Conservation (phyloP, 2,329 filamentous ascomycete species). For the Aureobasidium musti region DNA sequence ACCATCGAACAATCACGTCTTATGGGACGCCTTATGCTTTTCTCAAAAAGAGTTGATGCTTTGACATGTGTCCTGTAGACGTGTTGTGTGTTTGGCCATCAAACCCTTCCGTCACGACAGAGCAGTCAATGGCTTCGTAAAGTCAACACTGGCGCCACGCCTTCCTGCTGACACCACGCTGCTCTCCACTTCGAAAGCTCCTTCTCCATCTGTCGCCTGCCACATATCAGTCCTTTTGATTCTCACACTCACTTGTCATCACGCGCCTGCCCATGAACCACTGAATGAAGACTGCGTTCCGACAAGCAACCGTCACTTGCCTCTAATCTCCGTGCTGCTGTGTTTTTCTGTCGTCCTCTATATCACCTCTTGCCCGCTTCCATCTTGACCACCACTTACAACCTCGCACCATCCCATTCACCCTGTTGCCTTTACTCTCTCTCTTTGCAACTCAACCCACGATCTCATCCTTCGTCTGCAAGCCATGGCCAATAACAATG, state of each 20-base stretch:
- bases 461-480: not conserved
- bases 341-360: not conserved
- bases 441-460: not conserved
- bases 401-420: not conserved
- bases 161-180: slow-evolving; percentile 19
- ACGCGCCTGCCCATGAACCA: not conserved
- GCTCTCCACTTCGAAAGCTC: slow-evolving; percentile 21
- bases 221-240: slow-evolving; percentile 1
- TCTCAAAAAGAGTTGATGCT: not conserved
- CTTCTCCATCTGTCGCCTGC: slow-evolving; percentile 12
- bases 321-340: not conserved
- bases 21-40: not conserved
- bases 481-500: slow-evolving; percentile 18
- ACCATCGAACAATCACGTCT: not conserved
- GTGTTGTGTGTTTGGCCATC: not conserved
- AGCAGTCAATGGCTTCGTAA: not conserved
- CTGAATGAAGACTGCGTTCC: not conserved
- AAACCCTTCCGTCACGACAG: not conserved
- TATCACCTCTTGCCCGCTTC: not conserved
- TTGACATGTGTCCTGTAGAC: not conserved
- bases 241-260: not conserved
- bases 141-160: not conserved
- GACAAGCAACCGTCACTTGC: not conserved
- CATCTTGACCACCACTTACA: not conserved
- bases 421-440: not conserved